A percentile compares a stretch with the other conserved stretches of the same genome.
Conservation (phyloP, 345 rosid species). For the Salix exigua region DNA sequence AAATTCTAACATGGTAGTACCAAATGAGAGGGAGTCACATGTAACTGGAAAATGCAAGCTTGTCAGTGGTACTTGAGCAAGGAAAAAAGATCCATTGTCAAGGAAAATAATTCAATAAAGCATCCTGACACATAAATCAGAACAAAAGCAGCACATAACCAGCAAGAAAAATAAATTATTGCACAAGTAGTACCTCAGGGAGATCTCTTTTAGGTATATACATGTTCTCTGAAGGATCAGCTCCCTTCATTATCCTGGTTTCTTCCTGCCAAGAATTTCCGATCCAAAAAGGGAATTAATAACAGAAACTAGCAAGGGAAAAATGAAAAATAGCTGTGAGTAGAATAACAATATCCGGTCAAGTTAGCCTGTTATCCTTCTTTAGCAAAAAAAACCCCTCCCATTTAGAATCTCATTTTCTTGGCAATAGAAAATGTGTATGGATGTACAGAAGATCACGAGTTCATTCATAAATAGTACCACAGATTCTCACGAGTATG, state of each 20-base stretch:
- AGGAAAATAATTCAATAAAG: background rate
- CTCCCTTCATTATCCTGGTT: slow-evolving; percentile 30
- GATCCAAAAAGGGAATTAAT: background rate
- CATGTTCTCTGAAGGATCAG: slow-evolving; percentile 18
- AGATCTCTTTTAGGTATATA: slow-evolving; percentile 35
- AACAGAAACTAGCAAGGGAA: background rate
- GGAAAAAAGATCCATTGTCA: background rate
- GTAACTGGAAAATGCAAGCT: background rate
- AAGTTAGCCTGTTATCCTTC: background rate
- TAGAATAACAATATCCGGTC: background rate
- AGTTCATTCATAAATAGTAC: background rate
- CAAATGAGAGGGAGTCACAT: background rate
- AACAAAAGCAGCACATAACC: slow-evolving; percentile 1
- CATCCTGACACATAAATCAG: background rate
- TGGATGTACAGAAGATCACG: background rate
- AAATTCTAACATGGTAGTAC: background rate
- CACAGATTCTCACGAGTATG: background rate
- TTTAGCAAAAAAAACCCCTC: background rate
- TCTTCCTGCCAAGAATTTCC: slow-evolving; percentile 44
- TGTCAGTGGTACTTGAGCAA: background rate
- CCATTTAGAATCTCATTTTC: background rate
- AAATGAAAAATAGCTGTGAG: background rate
- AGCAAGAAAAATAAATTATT: slow-evolving; percentile 1
- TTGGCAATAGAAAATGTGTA: background rate
- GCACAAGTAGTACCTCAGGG: slow-evolving; percentile 48